These are phyloP conservation scores for Schwanniomyces vanrijiae DNA, from an alignment of 805 yeast species.

Conservation along the genomic window DNA sequence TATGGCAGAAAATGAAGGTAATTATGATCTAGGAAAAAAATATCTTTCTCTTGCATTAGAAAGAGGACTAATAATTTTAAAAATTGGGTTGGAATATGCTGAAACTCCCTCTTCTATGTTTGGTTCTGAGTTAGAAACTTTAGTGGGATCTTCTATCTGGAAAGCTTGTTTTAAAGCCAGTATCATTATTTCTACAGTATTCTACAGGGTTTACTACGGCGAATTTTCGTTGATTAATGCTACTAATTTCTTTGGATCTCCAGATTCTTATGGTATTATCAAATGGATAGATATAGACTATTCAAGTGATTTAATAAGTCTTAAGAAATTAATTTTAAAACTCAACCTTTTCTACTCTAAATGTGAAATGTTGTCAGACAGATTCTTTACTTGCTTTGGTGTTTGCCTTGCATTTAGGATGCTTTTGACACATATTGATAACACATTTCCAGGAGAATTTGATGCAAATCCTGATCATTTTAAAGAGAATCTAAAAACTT, in stretches of 20 bases:
- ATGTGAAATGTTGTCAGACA: neutral
- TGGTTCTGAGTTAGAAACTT: constrained; percentile 6
- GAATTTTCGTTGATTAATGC: constrained; percentile 4
- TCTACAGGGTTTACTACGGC: constrained; percentile 1
- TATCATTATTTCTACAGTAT: neutral
- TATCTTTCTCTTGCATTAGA: constrained; percentile 3
- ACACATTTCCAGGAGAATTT: neutral
- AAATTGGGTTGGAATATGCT: constrained; percentile 2
- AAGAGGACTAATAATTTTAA: constrained; percentile 1
- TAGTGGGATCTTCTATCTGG: constrained; percentile 4
- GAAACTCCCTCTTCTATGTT: constrained; percentile 3
- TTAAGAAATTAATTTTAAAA: neutral
- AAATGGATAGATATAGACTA: constrained; percentile 3
- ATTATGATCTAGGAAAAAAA: constrained; percentile 30
- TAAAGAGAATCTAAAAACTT: neutral
- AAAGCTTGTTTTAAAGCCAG: neutral
- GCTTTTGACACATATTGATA: neutral
- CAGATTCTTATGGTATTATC: constrained; percentile 4
- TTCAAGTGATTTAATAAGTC: neutral
- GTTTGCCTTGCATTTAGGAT: neutral
- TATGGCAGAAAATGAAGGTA: constrained; percentile 23
- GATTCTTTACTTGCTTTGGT: constrained; percentile 1
- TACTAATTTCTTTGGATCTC: constrained; percentile 2
- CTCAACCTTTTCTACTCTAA: neutral
- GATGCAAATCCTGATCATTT: neutral